These are phyloP conservation scores for Xylaria nigripes DNA, from an alignment of 495 filamentous ascomycete genomes.

Conservation along the genomic window DNA sequence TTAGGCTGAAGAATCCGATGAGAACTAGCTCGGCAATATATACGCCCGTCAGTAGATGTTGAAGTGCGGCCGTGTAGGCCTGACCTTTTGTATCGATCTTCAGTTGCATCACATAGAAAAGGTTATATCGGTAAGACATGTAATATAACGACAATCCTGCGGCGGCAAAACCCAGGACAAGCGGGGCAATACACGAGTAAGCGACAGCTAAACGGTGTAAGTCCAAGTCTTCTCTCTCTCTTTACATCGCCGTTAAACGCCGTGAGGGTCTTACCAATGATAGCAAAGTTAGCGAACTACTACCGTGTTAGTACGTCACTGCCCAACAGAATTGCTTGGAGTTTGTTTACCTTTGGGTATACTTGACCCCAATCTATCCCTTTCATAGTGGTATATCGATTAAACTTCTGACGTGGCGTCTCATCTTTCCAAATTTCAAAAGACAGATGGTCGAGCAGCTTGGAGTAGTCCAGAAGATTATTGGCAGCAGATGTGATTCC, in stretches of 20 bases:
- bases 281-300: conserved; percentile 62
- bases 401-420: conserved; percentile 64
- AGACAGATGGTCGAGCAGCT: conserved; percentile 50
- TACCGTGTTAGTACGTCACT: conserved; percentile 5
- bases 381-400: conserved; percentile 52
- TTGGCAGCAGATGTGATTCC: conserved; percentile 66
- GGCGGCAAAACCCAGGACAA: conserved; percentile 77
- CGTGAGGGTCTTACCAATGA: conserved; percentile 46
- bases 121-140: conserved; percentile 76
- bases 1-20: conserved; percentile 74
- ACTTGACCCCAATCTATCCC: conserved; percentile 49
- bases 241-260: neutral
- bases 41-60: conserved; percentile 74
- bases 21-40: conserved; percentile 74
- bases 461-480: conserved; percentile 41
- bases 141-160: conserved; percentile 73
- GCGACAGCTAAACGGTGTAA: conserved; percentile 48
- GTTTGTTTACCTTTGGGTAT: conserved; percentile 36
- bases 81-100: conserved; percentile 77
- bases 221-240: neutral
- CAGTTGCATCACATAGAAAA: conserved; percentile 72
- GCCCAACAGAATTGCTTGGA: conserved; percentile 19
- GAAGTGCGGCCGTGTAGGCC: conserved; percentile 67
- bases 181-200: conserved; percentile 81
- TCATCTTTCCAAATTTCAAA: conserved; percentile 59